Percentiles rank a stretch among this genome's conserved stretches.
Conservation (phyloP, 768 basidiomycete genomes). For the Boletus sp. region DNA sequence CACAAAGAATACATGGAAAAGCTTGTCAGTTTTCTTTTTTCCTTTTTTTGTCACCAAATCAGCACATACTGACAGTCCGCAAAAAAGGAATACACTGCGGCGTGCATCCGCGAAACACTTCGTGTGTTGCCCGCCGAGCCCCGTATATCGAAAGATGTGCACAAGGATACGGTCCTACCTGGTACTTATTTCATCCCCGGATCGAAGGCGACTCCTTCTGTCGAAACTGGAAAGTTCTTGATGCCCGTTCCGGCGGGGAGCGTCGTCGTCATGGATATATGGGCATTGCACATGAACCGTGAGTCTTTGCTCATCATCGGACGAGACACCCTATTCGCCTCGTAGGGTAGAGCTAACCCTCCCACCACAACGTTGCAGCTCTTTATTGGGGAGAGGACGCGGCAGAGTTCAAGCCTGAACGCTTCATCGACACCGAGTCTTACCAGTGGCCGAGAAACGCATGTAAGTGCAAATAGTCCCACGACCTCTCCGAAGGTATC, state of each 20-base stretch:
- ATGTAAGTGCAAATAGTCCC: conserved; percentile 29
- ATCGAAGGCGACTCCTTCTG: conserved; percentile 2
- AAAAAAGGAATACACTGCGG: conserved; percentile 42
- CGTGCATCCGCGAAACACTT: conserved; percentile 45
- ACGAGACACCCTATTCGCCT: background rate
- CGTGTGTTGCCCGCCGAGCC: conserved; percentile 40
- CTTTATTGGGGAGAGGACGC: conserved; percentile 48
- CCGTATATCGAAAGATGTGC: conserved; percentile 35
- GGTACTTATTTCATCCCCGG: conserved; percentile 33
- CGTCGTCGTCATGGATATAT: conserved; percentile 38
- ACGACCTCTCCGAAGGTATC: background rate
- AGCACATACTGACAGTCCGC: background rate
- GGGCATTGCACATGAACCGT: conserved; percentile 47
- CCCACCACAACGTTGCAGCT: conserved; percentile 26
- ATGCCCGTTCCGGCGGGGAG: conserved; percentile 40
- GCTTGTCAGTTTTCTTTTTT: conserved; percentile 27
- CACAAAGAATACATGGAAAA: conserved; percentile 39
- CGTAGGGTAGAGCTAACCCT: background rate
- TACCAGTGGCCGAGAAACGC: conserved; percentile 53
- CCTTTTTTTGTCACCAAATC: background rate
- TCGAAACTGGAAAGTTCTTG: conserved; percentile 29
- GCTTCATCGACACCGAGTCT: conserved; percentile 47
- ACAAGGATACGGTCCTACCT: conserved; percentile 34
- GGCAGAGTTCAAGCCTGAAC: conserved; percentile 44
- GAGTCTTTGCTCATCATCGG: conserved; percentile 10